phyloP scores from a whole-genome alignment of 2,329 filamentous ascomycete genomes.

The Ascochyta rabiei region DNA sequence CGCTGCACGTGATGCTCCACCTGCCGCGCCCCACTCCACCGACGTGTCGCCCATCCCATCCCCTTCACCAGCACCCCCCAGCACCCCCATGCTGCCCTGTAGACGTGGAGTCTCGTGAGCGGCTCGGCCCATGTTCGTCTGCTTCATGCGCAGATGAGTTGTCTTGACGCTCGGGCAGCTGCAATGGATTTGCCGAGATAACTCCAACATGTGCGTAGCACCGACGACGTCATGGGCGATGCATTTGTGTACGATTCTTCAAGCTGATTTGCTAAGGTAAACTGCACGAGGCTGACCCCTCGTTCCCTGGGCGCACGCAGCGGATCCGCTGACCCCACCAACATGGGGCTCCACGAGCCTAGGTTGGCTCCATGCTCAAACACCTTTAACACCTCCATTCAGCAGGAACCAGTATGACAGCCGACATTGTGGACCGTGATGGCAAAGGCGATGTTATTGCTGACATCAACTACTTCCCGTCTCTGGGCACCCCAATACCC shows the following conservation, averaged over 20 bases:
- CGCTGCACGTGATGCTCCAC: slow-evolving; percentile 2
- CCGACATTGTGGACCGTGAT: background rate
- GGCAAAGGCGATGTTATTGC: slow-evolving; percentile 17
- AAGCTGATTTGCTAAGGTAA: background rate
- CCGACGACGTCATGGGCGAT: slow-evolving; percentile 1
- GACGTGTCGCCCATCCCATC: slow-evolving; percentile 1
- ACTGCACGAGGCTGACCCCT: slow-evolving; percentile 2
- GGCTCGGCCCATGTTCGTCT: background rate
- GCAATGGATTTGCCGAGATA: background rate
- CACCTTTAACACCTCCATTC: background rate
- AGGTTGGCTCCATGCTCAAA: background rate
- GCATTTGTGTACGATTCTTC: background rate
- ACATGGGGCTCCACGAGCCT: background rate
- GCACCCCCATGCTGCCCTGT: background rate
- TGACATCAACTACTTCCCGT: slow-evolving; percentile 28
- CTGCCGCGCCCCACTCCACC: background rate
- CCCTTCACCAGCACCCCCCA: background rate
- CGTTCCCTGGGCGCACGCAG: background rate
- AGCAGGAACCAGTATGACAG: background rate
- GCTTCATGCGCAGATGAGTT: background rate
- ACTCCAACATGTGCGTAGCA: background rate
- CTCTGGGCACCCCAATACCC: slow-evolving; percentile 18
- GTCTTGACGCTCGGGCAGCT: background rate
- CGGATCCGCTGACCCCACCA: slow-evolving; percentile 9
- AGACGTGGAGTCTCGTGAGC: background rate